Base-by-base conservation (phyloP, 2,329 filamentous ascomycete species). In the Colletotrichum sidae region DNA sequence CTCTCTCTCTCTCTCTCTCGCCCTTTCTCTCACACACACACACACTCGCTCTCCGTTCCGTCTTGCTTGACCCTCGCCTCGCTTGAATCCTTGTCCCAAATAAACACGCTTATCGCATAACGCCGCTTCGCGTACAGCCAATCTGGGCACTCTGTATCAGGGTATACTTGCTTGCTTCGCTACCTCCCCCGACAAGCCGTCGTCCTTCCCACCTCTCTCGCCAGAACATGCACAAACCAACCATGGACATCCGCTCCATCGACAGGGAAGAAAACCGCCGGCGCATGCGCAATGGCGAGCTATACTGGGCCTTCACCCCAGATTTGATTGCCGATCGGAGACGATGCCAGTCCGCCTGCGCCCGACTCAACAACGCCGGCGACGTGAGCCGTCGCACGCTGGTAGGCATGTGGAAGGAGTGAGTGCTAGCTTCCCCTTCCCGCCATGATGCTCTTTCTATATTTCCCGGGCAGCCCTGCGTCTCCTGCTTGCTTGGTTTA, bases 261-360 rank as follows among this genome's bases (percentile, higher is more conserved):
- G 76, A 83, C 54, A 75, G 76, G 7, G 76, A 71, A 45, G 84
- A 86, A 52, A 87, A 87, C 72, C 75, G 79, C 42, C 76, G 78
- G 45, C 81, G 82, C 34, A 93, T 92, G 89, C 77, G 80, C 52
- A 80, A 83, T 12, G 91, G 91, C 53, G 88, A 95, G 74, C 83
- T 95, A 10, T 94, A 93, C 76, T 85, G 89, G 70, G 88, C 91
- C 46, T 94, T 94, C 72, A 86, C 87, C 1, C 90, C 92, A 0
- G 86, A 91, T 39, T 79, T 96, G 4, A 77, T 86, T 2, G 87
- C 84, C 1, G 89, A 84, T 44, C 86, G 92, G 15, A 78, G 80
- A n/a, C 83, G 88, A 12, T 92, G 90, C 75, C 83, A 83, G 46
- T 76, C 80, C 38, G 91, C 92, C 0, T 88, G 85, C 70, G 76